These are phyloP conservation scores for Trypethelium eluteriae DNA, from an alignment of 495 filamentous ascomycete species.

Conservation along the genomic window DNA sequence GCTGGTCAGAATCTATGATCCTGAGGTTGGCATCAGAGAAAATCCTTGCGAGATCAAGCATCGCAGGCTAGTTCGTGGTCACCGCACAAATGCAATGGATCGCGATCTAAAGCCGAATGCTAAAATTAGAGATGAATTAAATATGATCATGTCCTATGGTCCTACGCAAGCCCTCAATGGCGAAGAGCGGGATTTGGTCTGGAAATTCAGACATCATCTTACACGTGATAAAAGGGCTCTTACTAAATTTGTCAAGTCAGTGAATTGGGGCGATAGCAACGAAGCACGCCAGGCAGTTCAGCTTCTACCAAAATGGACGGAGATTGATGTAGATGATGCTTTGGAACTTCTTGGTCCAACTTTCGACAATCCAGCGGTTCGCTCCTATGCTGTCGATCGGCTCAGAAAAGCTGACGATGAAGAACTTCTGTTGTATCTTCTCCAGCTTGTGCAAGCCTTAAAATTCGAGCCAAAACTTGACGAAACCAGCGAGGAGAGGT, in stretches of 20 bases:
- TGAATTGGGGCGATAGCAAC: slow-evolving; percentile 80
- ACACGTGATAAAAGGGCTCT: slow-evolving; percentile 87
- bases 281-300: slow-evolving; percentile 85
- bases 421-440: slow-evolving; percentile 82
- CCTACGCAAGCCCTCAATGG: slow-evolving; percentile 79
- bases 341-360: slow-evolving; percentile 87
- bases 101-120: slow-evolving; percentile 92
- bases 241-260: slow-evolving; percentile 96
- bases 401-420: slow-evolving; percentile 88
- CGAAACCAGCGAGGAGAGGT: slow-evolving; percentile 51
- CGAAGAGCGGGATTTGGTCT: slow-evolving; percentile 91
- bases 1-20: slow-evolving; percentile 82
- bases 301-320: slow-evolving; percentile 87
- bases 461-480: slow-evolving; percentile 75
- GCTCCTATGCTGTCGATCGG: slow-evolving; percentile 88
- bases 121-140: slow-evolving; percentile 91
- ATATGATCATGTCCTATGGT: slow-evolving; percentile 81
- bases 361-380: slow-evolving; percentile 78
- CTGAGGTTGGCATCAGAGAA: slow-evolving; percentile 76
- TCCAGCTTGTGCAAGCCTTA: slow-evolving; percentile 92
- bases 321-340: slow-evolving; percentile 95
- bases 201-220: slow-evolving; percentile 92
- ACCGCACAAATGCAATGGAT: slow-evolving; percentile 86
- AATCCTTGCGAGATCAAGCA: slow-evolving; percentile 97
- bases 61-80: slow-evolving; percentile 78